Evolutionary conservation across 2,329 filamentous ascomycete species (phyloP), one percentile per base, ranked within the genome.

Genomic region (Cladosporium sp.): DNA sequence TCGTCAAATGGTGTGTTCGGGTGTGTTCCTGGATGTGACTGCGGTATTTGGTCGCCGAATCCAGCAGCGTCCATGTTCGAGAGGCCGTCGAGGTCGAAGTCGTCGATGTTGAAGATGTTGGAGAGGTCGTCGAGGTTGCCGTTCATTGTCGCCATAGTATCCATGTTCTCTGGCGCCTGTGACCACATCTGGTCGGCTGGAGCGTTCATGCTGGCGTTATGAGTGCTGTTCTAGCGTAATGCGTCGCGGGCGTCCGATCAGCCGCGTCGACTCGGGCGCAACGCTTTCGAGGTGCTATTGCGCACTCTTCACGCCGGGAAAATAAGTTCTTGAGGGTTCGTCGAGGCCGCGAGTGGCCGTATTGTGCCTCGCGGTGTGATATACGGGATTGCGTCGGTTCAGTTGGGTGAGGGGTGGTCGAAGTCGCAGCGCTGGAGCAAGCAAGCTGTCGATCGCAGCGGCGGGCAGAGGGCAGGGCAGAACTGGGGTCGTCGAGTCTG

Each of bases 51-150:
- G 23, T 72, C 69, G 34, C 65, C 70, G 63, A 70, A 74, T 21
- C 63, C 46, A 61, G 32, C 58, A 14, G 39, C 58, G 57, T 71
- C 70, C 23, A 69, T 67, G 36, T 70, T 58, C 21, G 69, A 57
- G 34, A 75, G 69, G 59, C 67, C 69, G 62, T 72, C 72, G 48
- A 76, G 69, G 63, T 77, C 74, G 54, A 77, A 74, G 61, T 77
- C 74, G 49, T 73, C 74, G 51, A 77, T 76, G 59, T 81, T 78
- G 70, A 82, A 78, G 54, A 82, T 74, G 66, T 77, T 78, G 65
- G 73, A 75, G 63, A 82, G 78, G 65, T 81, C 79, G 67, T 81
- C 78, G 43, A 81, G 75, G 32, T 78, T 74, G 39, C 64, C 69
- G 36, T 63, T 65, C 66, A 77, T 72, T 43, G 75, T 70, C 66